phyloP scores from a whole-genome alignment of 345 rosid species.

The Physaria fendleri region DNA sequence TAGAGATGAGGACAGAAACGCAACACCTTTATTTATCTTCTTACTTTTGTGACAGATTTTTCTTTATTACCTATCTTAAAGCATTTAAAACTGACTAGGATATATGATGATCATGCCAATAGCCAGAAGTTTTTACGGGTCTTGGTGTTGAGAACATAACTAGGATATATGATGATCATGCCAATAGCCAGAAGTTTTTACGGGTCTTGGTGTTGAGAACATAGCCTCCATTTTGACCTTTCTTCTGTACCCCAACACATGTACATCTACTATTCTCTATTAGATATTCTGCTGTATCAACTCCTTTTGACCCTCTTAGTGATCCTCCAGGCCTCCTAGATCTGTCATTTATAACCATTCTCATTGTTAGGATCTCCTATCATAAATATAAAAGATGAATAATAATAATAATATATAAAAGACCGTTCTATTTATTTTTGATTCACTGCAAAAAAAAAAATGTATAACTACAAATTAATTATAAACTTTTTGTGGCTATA shows the following conservation, averaged over 20 bases:
- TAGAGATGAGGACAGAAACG: conserved; percentile 13
- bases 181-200: conserved; percentile 87
- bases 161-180: conserved; percentile 36
- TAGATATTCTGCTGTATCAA: conserved; percentile 75
- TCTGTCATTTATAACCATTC: conserved; percentile 22
- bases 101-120: conserved; percentile 46
- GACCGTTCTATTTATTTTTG: no score
- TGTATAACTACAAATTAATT: no score
- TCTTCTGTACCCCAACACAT: conserved; percentile 77
- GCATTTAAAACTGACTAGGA: conserved; percentile 21
- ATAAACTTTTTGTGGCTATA: no score
- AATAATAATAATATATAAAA: not conserved
- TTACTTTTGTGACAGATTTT: not conserved
- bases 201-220: conserved; percentile 81
- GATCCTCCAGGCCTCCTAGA: conserved; percentile 46
- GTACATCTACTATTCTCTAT: conserved; percentile 74
- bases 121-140: conserved; percentile 88
- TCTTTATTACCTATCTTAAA: conserved; percentile 11
- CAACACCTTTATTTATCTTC: not conserved
- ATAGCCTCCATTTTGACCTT: conserved; percentile 80
- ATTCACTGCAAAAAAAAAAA: no score
- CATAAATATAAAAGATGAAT: not conserved
- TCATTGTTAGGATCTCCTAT: not conserved
- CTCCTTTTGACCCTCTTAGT: conserved; percentile 36
- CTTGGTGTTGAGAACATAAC: conserved; percentile 83